Percentiles rank a stretch among this genome's conserved stretches.
Evolutionary conservation across 768 basidiomycete genomes (phyloP).

Genomic region (Leucosporidium creatinivorum): DNA sequence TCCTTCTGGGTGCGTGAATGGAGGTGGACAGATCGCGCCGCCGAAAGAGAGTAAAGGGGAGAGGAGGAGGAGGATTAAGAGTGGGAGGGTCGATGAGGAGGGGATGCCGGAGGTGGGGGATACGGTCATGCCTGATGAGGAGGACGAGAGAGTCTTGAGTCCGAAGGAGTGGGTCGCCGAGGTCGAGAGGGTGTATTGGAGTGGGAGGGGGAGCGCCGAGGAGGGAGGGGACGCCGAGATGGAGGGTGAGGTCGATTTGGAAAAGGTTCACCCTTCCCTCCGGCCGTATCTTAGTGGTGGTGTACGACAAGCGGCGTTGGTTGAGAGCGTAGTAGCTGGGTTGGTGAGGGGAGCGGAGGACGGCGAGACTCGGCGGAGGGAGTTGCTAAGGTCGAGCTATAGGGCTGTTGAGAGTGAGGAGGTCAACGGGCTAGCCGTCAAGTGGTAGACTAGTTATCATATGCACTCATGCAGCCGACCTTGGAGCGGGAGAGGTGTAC

Average conservation of each 20-base stretch:
- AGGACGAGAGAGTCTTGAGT: constrained; percentile 27
- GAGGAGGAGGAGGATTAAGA: constrained; percentile 7
- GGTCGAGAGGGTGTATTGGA: constrained; percentile 36
- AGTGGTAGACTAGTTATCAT: constrained; percentile 24
- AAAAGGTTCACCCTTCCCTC: constrained; percentile 10
- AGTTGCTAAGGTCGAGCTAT: constrained; percentile 33
- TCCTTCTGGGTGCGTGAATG: constrained; percentile 93
- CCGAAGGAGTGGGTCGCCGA: constrained; percentile 36
- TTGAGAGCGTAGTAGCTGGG: background rate
- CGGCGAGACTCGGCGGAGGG: background rate
- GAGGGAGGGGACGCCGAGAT: background rate
- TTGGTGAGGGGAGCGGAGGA: constrained; percentile 5
- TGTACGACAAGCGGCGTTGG: background rate
- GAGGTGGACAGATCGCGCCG: constrained; percentile 71
- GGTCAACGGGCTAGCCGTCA: constrained; percentile 37
- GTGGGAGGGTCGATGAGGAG: constrained; percentile 30
- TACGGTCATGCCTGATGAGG: constrained; percentile 16
- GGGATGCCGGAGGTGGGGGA: constrained; percentile 33
- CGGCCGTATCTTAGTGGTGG: constrained; percentile 9
- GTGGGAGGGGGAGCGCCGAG: background rate
- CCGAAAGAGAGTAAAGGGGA: constrained; percentile 21
- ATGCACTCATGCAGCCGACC: no score
- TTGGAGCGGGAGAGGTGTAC: no score
- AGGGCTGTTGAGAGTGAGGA: constrained; percentile 36
- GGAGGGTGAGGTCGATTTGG: background rate